Base-by-base conservation (phyloP, 1,284 basidiomycete genomes). In the Apiotrichum laibachii region DNA sequence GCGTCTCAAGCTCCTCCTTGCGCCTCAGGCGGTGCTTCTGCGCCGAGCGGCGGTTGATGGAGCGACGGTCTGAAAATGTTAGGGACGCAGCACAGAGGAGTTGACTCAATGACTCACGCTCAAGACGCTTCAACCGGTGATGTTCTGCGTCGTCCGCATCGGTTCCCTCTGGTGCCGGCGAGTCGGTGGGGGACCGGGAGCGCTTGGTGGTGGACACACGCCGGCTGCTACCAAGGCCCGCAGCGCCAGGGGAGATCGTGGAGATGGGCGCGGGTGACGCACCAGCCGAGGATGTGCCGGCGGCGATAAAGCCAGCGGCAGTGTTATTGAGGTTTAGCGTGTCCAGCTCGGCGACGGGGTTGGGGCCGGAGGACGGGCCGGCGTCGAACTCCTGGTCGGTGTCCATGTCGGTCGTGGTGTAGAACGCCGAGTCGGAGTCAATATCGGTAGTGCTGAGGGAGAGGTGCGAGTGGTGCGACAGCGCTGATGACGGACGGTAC, bases 11-110 rank as follows among this genome's bases (percentile, higher is more conserved):
- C 57, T 65, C 64, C 52, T 61, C 64, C 37, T 65, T 65, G 19
- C 64, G 56, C 10, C 61, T 50, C 49, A 63, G 45, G 21, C 64
- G 64, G 59, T 63, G 61, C 52, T 63, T 65, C 55, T 63, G 64
- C 16, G 64, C 64, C 11, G 61, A 63, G 16, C 58, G 56, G 40
- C 64, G 59, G 50, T 65, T 65, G 57, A 65, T 65, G n/a, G 56
- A 59, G 21, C 64, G 54, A 11, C 64, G 61, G 53, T 63, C 63
- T 64, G 56, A 3, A 39, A 35, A 31, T 31, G 50, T 54, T 33
- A 57, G 57, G 37, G 10, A 5, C 34, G n/a, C 15, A 26, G 10
- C 5, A 53, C 10, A 39, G 2, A 10, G 37, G 16, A 12, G 12
- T 16, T 16, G 37, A 12, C 11, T 13, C 37, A 4, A 5, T 4